Evolutionary conservation across 2,329 filamentous ascomycete genomes (phyloP), one percentile per base, ranked within the genome.

Genomic region (Colletotrichum truncatum): DNA sequence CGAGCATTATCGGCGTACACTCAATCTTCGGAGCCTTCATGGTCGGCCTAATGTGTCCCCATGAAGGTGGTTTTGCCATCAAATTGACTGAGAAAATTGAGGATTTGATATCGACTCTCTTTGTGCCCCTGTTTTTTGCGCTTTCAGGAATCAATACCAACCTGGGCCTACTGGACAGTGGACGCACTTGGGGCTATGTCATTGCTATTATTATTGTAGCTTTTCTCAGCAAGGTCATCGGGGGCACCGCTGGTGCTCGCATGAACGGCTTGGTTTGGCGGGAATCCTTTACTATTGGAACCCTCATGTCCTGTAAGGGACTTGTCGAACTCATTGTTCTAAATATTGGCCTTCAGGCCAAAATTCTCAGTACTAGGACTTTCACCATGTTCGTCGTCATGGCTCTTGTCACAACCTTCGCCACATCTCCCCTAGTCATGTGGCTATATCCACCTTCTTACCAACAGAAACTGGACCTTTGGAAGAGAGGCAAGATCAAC

Each of bases 11-110:
- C 73, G 95, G 95, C 48, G 90, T 98, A 1, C 95, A 98, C 75
- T 88, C 94, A 62, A 98, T 98, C 74, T 98, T 98, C 72, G 95
- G 95, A 34, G 94, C 91, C 4, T 98, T 98, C 75, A 84, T 98
- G 64, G 87, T 95, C 45, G 95, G 95, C 2, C 77, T 98, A 23
- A 95, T 98, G 62, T 94, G 94, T 70, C 95, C 94, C 0, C 94
- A 96, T 73, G 92, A 97, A 64, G 91, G 92, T 52, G 93, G 93
- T 26, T 97, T 97, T 73, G 92, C 93, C 25, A 95, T 97, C 78
- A 94, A 94, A 70, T 82, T 97, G 36, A 95, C 93, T 0, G 94
- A 97, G 74, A 98, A 98, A 82, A 91, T 98, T 64, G 95, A 98
- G 76, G 95, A 98, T 84, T 81, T 98, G 8, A 90, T 98, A 26